phyloP scores from a whole-genome alignment of 805 yeast genomes.

The Ogataea neopini region DNA sequence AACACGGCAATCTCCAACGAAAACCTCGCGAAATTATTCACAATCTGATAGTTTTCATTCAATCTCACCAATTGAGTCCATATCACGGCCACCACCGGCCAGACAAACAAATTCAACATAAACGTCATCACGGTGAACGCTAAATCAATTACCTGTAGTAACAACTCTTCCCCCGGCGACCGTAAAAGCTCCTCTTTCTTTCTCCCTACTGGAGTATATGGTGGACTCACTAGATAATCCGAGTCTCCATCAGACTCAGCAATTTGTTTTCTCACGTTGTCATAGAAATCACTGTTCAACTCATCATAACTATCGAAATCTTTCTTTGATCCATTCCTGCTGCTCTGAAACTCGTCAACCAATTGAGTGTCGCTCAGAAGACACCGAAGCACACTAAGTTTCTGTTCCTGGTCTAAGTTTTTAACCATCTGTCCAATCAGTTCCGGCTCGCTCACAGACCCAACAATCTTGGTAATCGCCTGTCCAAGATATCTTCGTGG shows the following conservation, averaged over 20 bases:
- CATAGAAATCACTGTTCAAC: slow-evolving; percentile 1
- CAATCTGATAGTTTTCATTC: slow-evolving; percentile 12
- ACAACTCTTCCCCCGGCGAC: slow-evolving; percentile 3
- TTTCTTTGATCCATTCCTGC: not conserved
- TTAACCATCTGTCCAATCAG: slow-evolving; percentile 10
- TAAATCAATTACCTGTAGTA: slow-evolving; percentile 6
- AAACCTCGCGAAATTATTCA: slow-evolving; percentile 2
- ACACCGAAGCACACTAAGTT: slow-evolving; percentile 19
- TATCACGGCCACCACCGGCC: slow-evolving; percentile 5
- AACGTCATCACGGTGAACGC: slow-evolving; percentile 1
- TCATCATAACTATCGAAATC: not conserved
- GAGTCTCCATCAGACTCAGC: not conserved
- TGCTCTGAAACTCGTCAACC: slow-evolving; percentile 15
- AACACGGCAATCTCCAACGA: not conserved
- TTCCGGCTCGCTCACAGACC: slow-evolving; percentile 16
- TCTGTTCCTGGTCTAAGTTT: slow-evolving; percentile 17
- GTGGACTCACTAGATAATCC: not conserved
- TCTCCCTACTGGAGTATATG: not conserved
- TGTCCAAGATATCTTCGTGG: slow-evolving; percentile 17
- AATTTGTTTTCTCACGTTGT: slow-evolving; percentile 1
- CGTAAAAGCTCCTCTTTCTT: no score
- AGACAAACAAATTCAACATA: not conserved
- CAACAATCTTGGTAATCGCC: slow-evolving; percentile 16
- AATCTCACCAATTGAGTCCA: slow-evolving; percentile 9
- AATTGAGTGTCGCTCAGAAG: slow-evolving; percentile 24